Percentiles rank a stretch among this genome's conserved stretches.
phyloP scores from a whole-genome alignment of 2,329 filamentous ascomycete species.

The Fusarium sp. region DNA sequence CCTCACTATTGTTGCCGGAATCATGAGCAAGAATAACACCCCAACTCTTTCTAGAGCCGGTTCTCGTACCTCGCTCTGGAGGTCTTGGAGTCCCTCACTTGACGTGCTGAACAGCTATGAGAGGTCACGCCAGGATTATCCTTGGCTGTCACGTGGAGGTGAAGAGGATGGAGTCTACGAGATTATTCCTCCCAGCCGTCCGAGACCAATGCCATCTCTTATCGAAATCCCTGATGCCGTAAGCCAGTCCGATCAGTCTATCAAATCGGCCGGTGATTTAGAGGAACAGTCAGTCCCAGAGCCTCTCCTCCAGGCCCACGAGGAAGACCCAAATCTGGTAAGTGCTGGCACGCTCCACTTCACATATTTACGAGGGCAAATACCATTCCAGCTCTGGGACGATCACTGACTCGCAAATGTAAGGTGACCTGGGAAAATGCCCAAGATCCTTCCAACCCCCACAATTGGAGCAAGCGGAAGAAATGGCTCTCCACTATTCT shows the following conservation, averaged over 20 bases:
- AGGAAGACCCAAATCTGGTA: constrained; percentile 46
- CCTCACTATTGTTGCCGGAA: neutral
- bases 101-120: constrained; percentile 50
- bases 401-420: neutral
- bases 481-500: constrained; percentile 56
- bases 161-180: neutral
- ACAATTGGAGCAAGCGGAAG: constrained; percentile 62
- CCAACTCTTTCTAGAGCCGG: constrained; percentile 37
- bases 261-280: constrained; percentile 12
- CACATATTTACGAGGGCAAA: neutral
- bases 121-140: constrained; percentile 50
- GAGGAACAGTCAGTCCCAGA: constrained; percentile 28
- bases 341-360: neutral
- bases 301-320: constrained; percentile 3
- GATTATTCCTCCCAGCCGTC: neutral
- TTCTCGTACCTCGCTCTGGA: constrained; percentile 51
- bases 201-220: constrained; percentile 28
- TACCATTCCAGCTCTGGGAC: neutral
- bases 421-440: constrained; percentile 62
- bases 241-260: neutral
- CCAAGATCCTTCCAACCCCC: constrained; percentile 58
- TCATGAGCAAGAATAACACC: constrained; percentile 23
- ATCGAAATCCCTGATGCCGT: constrained; percentile 19
- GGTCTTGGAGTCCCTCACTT: constrained; percentile 48
- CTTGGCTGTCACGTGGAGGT: constrained; percentile 44